Evolutionary conservation across 1,139 yeast species (phyloP).

Genomic region (Candida tropicalis): DNA sequence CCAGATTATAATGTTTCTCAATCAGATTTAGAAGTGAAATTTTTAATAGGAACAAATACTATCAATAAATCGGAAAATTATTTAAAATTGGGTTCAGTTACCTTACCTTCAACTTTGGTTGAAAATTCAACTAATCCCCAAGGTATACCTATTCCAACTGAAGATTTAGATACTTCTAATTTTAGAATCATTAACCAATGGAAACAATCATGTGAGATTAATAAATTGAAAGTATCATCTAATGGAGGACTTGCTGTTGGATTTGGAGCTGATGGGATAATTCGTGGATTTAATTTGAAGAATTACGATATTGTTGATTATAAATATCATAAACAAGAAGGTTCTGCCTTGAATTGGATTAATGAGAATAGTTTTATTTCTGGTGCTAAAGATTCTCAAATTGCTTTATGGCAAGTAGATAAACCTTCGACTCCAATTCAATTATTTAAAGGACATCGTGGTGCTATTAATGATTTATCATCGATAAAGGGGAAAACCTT

Average conservation of each 20-base stretch:
- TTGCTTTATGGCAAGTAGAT: slow-evolving; percentile 69
- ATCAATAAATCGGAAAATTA: slow-evolving; percentile 41
- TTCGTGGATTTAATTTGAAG: slow-evolving; percentile 43
- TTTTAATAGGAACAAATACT: slow-evolving; percentile 54
- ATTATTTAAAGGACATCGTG: slow-evolving; percentile 47
- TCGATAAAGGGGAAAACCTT: slow-evolving; percentile 51
- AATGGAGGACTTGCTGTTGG: slow-evolving; percentile 45
- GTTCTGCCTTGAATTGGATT: slow-evolving; percentile 72
- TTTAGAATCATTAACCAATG: slow-evolving; percentile 45
- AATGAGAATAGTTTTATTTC: slow-evolving; percentile 53
- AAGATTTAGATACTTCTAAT: slow-evolving; percentile 23
- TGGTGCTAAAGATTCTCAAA: slow-evolving; percentile 66
- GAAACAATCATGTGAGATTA: slow-evolving; percentile 59
- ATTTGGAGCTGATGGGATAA: slow-evolving; percentile 53
- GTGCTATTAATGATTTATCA: slow-evolving; percentile 58
- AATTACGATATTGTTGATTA: slow-evolving; percentile 37
- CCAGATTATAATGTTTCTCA: slow-evolving; percentile 35
- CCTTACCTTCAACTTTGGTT: slow-evolving; percentile 54
- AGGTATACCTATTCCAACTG: slow-evolving; percentile 26
- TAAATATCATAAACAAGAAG: slow-evolving; percentile 65
- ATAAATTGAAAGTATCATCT: slow-evolving; percentile 43
- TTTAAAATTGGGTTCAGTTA: slow-evolving; percentile 48
- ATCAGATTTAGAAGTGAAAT: slow-evolving; percentile 40
- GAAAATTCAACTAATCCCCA: slow-evolving; percentile 25
- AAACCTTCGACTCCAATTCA: slow-evolving; percentile 47